Evolutionary conservation across 2,329 filamentous ascomycete species (phyloP).

Genomic region (Aspergillus thermomutatus): DNA sequence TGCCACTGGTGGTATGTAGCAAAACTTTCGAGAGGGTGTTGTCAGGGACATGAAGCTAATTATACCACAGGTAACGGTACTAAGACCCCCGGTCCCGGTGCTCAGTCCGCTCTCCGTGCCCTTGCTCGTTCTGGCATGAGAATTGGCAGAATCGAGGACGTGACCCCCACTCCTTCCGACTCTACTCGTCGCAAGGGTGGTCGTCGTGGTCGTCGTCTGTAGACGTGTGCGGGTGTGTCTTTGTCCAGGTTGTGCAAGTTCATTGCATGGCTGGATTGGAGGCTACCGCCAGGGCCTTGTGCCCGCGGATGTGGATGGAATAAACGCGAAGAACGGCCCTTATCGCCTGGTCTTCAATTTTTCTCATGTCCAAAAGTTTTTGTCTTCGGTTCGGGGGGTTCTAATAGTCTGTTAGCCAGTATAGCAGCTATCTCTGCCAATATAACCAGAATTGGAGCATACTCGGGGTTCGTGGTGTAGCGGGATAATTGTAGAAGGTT

Average conservation of each 20-base stretch:
- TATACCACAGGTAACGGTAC: slow-evolving; percentile 79
- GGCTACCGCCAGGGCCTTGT: slow-evolving; percentile 29
- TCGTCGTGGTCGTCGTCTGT: slow-evolving; percentile 99
- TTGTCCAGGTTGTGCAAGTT: slow-evolving; percentile 23
- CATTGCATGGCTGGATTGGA: slow-evolving; percentile 31
- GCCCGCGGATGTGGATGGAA: slow-evolving; percentile 45
- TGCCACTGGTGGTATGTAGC: slow-evolving; percentile 82
- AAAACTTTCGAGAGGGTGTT: neutral
- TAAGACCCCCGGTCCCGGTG: slow-evolving; percentile 99
- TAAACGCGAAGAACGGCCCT: slow-evolving; percentile 54
- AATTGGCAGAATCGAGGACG: slow-evolving; percentile 99
- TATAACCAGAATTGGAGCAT: slow-evolving; percentile 14
- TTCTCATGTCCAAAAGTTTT: slow-evolving; percentile 35
- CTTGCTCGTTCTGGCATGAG: slow-evolving; percentile 99
- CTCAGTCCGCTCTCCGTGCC: slow-evolving; percentile 97
- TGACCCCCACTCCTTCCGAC: slow-evolving; percentile 98
- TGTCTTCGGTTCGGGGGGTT: slow-evolving; percentile 21
- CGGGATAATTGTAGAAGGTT: neutral
- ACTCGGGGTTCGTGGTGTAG: neutral
- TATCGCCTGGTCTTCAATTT: slow-evolving; percentile 51
- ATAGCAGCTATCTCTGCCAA: slow-evolving; percentile 21
- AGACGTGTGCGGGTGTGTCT: slow-evolving; percentile 49
- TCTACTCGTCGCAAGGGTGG: slow-evolving; percentile 99
- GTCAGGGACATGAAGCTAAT: neutral
- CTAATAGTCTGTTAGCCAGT: slow-evolving; percentile 21